Conservation (phyloP, 2,329 filamentous ascomycete genomes). For the Camptophora hylomeconis region DNA sequence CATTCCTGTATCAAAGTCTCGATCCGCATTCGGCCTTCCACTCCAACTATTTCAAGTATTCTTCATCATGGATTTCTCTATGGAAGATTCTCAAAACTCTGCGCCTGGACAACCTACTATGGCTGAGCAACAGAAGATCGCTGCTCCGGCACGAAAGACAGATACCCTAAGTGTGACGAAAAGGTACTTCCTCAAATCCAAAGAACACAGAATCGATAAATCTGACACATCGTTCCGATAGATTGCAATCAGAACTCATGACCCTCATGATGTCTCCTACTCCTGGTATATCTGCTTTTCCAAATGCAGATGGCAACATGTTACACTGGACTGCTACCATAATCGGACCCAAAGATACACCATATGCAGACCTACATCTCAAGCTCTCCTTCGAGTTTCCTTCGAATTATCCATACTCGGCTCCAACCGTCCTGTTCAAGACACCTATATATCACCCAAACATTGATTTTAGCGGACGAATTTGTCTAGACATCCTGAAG, state of each 20-base stretch:
- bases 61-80: conserved; percentile 41
- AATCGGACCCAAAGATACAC: conserved; percentile 77
- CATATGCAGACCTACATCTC: conserved; percentile 75
- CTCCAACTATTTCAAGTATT: no score
- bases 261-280: conserved; percentile 93
- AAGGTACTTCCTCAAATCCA: conserved; percentile 38
- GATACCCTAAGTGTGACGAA: conserved; percentile 67
- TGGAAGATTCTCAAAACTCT: conserved; percentile 55
- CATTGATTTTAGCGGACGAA: conserved; percentile 91
- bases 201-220: neutral
- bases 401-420: conserved; percentile 79
- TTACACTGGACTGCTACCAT: conserved; percentile 92
- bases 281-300: conserved; percentile 89
- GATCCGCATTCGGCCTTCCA: no score
- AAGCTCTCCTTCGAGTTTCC: conserved; percentile 90
- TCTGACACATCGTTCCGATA: conserved; percentile 25
- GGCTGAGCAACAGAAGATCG: conserved; percentile 49
- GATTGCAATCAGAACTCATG: conserved; percentile 95
- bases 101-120: conserved; percentile 41
- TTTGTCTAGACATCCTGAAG: conserved; percentile 96
- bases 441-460: conserved; percentile 99
- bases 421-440: conserved; percentile 89
- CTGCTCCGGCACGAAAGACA: conserved; percentile 39
- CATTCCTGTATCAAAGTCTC: no score
- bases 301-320: conserved; percentile 76